phyloP scores from a whole-genome alignment of 1,139 yeast species.

The Sugiyamaella paludigena region DNA sequence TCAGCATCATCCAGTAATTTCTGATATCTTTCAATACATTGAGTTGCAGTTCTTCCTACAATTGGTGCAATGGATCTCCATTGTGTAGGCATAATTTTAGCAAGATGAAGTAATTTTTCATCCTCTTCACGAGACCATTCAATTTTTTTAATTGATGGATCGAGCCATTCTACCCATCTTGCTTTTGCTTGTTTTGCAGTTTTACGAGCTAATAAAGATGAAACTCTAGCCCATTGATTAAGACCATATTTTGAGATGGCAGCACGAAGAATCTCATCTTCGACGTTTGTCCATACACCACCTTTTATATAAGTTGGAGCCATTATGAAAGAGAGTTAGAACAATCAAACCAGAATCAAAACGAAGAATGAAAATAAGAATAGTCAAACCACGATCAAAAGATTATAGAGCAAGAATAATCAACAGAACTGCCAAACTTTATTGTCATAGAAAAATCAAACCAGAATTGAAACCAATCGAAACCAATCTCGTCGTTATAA shows the following conservation, averaged over 20 bases:
- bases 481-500: neutral
- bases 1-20: conserved; percentile 60
- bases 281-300: conserved; percentile 88
- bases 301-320: conserved; percentile 79
- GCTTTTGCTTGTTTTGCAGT: conserved; percentile 91
- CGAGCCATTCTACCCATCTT: conserved; percentile 87
- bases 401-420: neutral
- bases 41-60: conserved; percentile 82
- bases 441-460: neutral
- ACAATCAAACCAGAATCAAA: neutral
- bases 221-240: conserved; percentile 92
- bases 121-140: conserved; percentile 82
- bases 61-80: conserved; percentile 87
- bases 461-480: neutral
- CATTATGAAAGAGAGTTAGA: conserved; percentile 30
- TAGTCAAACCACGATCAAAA: neutral
- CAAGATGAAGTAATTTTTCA: conserved; percentile 62
- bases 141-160: conserved; percentile 62
- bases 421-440: neutral
- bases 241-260: conserved; percentile 92
- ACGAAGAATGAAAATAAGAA: neutral
- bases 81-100: conserved; percentile 79
- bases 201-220: conserved; percentile 79
- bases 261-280: conserved; percentile 85
- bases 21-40: conserved; percentile 86